Evolutionary conservation across 768 basidiomycete species (phyloP), one percentile per base, ranked within the genome.

Genomic region (Amanita phalloides): DNA sequence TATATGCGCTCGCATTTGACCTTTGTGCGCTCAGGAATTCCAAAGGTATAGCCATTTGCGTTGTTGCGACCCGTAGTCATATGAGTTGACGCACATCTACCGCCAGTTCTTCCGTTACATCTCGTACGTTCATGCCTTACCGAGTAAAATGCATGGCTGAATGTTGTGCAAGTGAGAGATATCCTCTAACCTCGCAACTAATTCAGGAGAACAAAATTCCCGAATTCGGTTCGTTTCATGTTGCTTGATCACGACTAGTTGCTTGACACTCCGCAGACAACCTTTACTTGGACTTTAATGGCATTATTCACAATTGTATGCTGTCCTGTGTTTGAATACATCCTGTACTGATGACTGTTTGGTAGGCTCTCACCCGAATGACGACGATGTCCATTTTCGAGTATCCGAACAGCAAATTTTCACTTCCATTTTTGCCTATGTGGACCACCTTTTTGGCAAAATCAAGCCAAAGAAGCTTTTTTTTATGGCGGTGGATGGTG

Each of bases 181-280:
- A 99, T 66, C 95, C 96, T 47, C 78, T 99, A 58, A 99, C 94
- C 13, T 98, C 95, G 14, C 96, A 98, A 66, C 76, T 98, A 53
- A 96, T 98, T 56, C 83, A 95, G 66, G 93, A 96, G 73, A 96
- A 97, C 72, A 92, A 93, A 74, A 98, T 99, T 55, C 95, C 93
- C 13, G 96, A 97, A 68, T 99, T 99, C 63, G 95, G 91, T 87
- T 55, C 55, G 77, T 64, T 2, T 8, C 46, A 30, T 17, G 36
- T 17, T 30, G n/a, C 25, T 48, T 11, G 39, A 17, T 3, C 41
- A 9, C 6, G 9, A 39, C n/a, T 42, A 47, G 53, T 32, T 20
- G 44, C 10, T 52, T 58, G 25, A 55, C 55, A 48, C 32, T 49
- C 7, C 9, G 52, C 59, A 90, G 88, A 91, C 68, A 93, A 93